These are phyloP conservation scores for Bipolaris zeicola DNA, from an alignment of 2,329 filamentous ascomycete genomes.

Conservation along the genomic window DNA sequence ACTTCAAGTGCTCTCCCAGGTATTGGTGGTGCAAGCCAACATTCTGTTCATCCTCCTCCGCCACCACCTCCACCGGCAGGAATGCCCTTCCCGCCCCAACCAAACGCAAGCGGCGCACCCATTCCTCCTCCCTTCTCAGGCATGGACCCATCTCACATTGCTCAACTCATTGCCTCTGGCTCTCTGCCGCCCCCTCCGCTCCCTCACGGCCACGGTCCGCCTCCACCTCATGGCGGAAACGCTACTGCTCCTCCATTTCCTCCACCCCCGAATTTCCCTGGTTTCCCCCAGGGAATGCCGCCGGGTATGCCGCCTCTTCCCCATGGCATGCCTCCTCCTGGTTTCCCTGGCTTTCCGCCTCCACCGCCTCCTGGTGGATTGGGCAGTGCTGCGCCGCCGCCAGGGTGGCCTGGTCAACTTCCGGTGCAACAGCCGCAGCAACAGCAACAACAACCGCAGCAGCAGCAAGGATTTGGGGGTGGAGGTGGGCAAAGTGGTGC, in stretches of 20 bases:
- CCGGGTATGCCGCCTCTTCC: conserved; percentile 28
- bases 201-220: conserved; percentile 31
- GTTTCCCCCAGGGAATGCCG: conserved; percentile 30
- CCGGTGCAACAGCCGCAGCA: neutral
- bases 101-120: conserved; percentile 14
- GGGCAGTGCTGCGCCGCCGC: conserved; percentile 20
- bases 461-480: conserved; percentile 21
- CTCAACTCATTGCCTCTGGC: conserved; percentile 42
- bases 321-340: conserved; percentile 35
- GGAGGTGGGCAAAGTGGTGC: conserved; percentile 35
- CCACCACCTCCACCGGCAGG: conserved; percentile 37
- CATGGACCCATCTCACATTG: conserved; percentile 42
- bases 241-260: conserved; percentile 31
- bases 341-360: conserved; percentile 18
- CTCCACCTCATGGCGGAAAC: conserved; percentile 23
- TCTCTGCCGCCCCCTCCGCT: conserved; percentile 46
- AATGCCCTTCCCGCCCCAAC: conserved; percentile 29
- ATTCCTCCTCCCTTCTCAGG: conserved; percentile 31
- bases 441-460: neutral
- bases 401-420: conserved; percentile 13
- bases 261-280: conserved; percentile 33
- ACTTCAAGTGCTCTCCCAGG: conserved; percentile 55
- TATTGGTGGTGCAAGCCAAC: conserved; percentile 52
- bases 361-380: conserved; percentile 17
- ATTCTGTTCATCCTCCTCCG: conserved; percentile 44